Evolutionary conservation across 768 basidiomycete species (phyloP).

Genomic region (Serendipita vermifera): DNA sequence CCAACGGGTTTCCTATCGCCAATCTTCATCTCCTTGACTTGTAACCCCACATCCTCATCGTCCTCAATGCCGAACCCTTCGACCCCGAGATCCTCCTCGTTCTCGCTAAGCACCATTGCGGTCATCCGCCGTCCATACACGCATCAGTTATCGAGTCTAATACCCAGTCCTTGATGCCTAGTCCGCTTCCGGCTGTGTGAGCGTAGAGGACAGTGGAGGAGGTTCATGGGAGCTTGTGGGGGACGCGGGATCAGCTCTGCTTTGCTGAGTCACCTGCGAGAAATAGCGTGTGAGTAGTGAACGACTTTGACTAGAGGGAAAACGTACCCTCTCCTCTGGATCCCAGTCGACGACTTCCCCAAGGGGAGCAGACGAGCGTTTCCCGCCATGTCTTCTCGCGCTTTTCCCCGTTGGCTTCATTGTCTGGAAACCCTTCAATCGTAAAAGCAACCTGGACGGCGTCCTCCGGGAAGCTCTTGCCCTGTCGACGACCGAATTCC

Average conservation of each 20-base stretch:
- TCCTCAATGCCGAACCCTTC: slow-evolving; percentile 17
- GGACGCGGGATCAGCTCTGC: slow-evolving; percentile 5
- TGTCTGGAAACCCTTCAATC: slow-evolving; percentile 15
- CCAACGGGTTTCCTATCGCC: no score
- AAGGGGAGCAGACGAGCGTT: background rate
- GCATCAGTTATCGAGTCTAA: slow-evolving; percentile 82
- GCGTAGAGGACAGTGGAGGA: slow-evolving; percentile 78
- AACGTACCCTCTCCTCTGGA: slow-evolving; percentile 4
- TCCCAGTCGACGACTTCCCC: slow-evolving; percentile 6
- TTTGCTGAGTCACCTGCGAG: no score
- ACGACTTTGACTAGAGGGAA: background rate
- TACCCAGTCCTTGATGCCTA: slow-evolving; percentile 72
- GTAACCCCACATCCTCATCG: slow-evolving; percentile 17
- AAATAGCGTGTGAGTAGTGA: slow-evolving; percentile 18
- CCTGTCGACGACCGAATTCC: slow-evolving; percentile 50
- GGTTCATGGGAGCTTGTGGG: slow-evolving; percentile 40
- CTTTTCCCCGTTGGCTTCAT: slow-evolving; percentile 14
- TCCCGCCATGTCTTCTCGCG: slow-evolving; percentile 13
- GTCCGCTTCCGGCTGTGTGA: slow-evolving; percentile 64
- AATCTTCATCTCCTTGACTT: slow-evolving; percentile 32
- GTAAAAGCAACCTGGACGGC: slow-evolving; percentile 11
- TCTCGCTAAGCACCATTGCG: slow-evolving; percentile 43
- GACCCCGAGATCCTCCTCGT: slow-evolving; percentile 19
- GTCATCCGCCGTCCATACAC: slow-evolving; percentile 53
- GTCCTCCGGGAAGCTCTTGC: slow-evolving; percentile 34